Evolutionary conservation across 208 protist species (phyloP), one percentile per base, ranked within the genome.

Genomic region (Acanthamoeba triangularis): DNA sequence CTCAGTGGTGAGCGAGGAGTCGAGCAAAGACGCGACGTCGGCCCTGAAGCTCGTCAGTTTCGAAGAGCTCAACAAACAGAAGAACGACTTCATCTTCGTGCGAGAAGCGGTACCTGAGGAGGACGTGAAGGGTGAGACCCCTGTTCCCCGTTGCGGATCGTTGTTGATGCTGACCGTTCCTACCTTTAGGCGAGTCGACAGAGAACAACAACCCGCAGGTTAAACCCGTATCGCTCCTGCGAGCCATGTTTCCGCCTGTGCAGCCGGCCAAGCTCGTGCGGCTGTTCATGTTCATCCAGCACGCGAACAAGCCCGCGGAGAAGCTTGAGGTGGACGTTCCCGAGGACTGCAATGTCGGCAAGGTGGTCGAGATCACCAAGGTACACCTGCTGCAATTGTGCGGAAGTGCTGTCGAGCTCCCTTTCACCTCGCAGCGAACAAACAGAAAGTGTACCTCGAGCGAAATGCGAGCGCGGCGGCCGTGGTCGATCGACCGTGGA

Each of bases 41-140:
- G 35, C 69, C 6, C 16, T 41, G 33, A 41, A 78, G 69, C 69
- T 44, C 4, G 33, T 78, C 69, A 78, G 20, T 23, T 78, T 78
- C 20, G 69, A 78, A 25, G 69, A 78, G 69, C 69, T 78, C 23
- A 78, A 78, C 33, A 78, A 78, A 41, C 25, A 78, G 69, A 78
- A 7, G 28, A 30, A 25, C 61, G 61, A n/a, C 61, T 67, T 30
- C 23, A 23, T 30, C 61, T 67, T 67, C 25, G 23, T 23, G 8
- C 61, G 61, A 30, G 61, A 67, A 67, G 4, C 13, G 2, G 23
- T 10, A 28, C 7, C 6, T 23, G 61, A 16, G 13, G 56, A 61
- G 56, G 14, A 3, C 18, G 56, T 16, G 18, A 16, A 61, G 23
- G 56, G 13, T 61, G 56, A 61, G 18, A 16, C 2, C 56, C 3